Base-by-base conservation (phyloP, 2,329 filamentous ascomycete species). In the Penicillium sp. region DNA sequence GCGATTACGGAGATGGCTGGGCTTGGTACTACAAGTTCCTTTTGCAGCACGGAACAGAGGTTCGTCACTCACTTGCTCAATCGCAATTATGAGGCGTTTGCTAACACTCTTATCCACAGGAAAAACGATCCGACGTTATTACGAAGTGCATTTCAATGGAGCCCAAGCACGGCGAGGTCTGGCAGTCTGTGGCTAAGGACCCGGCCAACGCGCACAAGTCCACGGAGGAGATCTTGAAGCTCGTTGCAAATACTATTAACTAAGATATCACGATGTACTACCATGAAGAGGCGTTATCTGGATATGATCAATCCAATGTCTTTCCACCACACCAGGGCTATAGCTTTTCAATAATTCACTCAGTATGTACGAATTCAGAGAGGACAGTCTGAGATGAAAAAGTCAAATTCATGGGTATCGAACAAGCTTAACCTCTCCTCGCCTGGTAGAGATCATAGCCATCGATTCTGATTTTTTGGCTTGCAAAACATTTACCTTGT, bases 1-100 rank as follows among this genome's bases (percentile, higher is more conserved):
- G 87, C 33, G 92, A 97, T 70, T 77, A 85, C 46, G 94, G 94
- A 46, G 95, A 99, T 76, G 89, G 86, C 10, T 99, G 95, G 95
- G 93, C 91, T 18, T 99, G 93, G 93, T 99, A 96, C 73, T 94
- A 91, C 73, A 92, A 93, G 72, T 99, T 97, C 71, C 69, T 97
- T 59, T 70, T 85, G 61, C 90, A 96, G 78, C 92, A 99, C 74
- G 95, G 94, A 9, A 96, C 91, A 5, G 87, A 90, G 59, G 78
- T 80, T 67, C 65, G 76, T 72, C 51, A 10, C 45, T 72, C 51
- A 10, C 45, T 24, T 39, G 24, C 21, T 46, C 43, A 56, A 60
- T 57, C 47, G 45, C 29, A 44, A 39, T 45, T 18, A 26, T 15
- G 5, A 18, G 21, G 21, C 13, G 7, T 33, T 21, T 31, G 18